Evolutionary conservation across 306 rosid species (phyloP).

Genomic region (Casuarina equisetifolia): DNA sequence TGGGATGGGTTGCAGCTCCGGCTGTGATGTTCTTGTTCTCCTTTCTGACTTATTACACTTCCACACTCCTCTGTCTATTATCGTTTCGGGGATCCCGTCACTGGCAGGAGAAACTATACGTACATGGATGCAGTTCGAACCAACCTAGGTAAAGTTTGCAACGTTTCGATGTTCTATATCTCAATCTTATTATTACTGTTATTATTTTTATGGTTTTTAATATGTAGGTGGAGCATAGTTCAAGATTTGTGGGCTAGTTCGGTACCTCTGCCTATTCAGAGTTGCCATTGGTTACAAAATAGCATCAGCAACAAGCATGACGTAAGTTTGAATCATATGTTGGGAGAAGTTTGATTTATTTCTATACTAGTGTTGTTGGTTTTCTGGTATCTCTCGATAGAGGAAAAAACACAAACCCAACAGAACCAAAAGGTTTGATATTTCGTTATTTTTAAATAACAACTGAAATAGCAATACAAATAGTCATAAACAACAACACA

Average conservation of each 20-base stretch:
- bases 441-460: too few relatives aligned
- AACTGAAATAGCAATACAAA: too few relatives aligned
- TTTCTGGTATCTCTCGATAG: too few relatives aligned
- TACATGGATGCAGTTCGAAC: conserved; percentile 74
- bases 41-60: conserved; percentile 74
- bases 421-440: too few relatives aligned
- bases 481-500: too few relatives aligned
- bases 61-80: conserved; percentile 76
- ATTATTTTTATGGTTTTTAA: conserved; percentile 13
- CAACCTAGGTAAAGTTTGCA: conserved; percentile 71
- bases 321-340: conserved; percentile 41
- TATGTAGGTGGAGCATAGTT: conserved; percentile 60
- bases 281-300: conserved; percentile 79
- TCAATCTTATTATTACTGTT: not conserved
- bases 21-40: conserved; percentile 67
- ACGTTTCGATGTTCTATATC: not conserved
- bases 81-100: conserved; percentile 60
- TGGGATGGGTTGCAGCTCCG: conserved; percentile 94
- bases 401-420: too few relatives aligned
- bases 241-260: conserved; percentile 73
- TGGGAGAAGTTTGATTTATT: too few relatives aligned
- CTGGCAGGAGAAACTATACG: conserved; percentile 86
- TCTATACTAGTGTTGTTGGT: too few relatives aligned
- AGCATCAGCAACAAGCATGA: conserved; percentile 77
- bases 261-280: conserved; percentile 72